phyloP scores from a whole-genome alignment of 2,329 filamentous ascomycete species.

The Colletotrichum sp. region DNA sequence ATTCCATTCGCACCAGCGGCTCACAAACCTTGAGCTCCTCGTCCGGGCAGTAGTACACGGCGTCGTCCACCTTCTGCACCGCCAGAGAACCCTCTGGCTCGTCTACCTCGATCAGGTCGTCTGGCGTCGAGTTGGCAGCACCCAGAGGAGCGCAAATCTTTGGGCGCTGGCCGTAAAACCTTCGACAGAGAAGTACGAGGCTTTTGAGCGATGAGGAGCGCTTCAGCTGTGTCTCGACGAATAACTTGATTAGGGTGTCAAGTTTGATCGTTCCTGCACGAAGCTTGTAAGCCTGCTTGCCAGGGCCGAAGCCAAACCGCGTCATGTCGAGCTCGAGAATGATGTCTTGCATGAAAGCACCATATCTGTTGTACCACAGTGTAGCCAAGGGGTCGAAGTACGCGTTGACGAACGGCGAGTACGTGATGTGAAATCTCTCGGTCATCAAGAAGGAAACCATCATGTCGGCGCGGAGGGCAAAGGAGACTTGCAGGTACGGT shows the following conservation, averaged over 20 bases:
- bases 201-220: conserved; percentile 27
- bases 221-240: conserved; percentile 29
- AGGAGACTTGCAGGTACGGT: conserved; percentile 33
- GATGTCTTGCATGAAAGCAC: conserved; percentile 37
- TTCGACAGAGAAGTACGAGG: conserved; percentile 37
- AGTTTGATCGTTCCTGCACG: conserved; percentile 27
- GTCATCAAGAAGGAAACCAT: conserved; percentile 37
- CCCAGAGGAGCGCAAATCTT: not conserved
- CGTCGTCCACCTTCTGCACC: not conserved
- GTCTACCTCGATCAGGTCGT: not conserved
- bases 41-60: conserved; percentile 33
- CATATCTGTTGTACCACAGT: conserved; percentile 37
- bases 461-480: conserved; percentile 39
- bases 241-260: conserved; percentile 28
- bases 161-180: conserved; percentile 31
- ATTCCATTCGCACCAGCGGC: conserved; percentile 31
- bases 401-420: conserved; percentile 38
- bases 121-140: not conserved
- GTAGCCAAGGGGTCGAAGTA: conserved; percentile 37
- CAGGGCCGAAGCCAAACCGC: conserved; percentile 34
- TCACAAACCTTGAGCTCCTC: conserved; percentile 33
- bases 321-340: conserved; percentile 46
- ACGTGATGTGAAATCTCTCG: conserved; percentile 40
- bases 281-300: conserved; percentile 25
- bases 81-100: not conserved